These are phyloP conservation scores for Anthostomella pinea DNA, from an alignment of 2,329 filamentous ascomycete species.

Conservation along the genomic window DNA sequence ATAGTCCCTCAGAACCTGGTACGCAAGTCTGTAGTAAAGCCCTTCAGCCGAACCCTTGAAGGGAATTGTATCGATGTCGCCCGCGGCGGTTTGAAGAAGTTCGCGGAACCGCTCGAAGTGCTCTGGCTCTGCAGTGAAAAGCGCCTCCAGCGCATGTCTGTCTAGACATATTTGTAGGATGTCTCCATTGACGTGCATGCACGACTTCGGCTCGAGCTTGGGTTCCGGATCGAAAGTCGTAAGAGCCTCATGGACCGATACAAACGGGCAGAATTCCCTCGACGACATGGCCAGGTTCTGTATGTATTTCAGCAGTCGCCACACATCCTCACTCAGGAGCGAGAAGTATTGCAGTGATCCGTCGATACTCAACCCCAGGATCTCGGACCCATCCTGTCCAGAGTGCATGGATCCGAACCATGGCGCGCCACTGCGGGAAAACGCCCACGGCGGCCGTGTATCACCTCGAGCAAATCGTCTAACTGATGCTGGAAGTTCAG, in stretches of 20 bases:
- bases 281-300: conserved; percentile 62
- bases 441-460: conserved; percentile 52
- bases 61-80: conserved; percentile 37
- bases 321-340: conserved; percentile 59
- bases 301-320: conserved; percentile 69
- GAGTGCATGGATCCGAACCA: conserved; percentile 44
- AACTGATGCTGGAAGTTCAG: conserved; percentile 53
- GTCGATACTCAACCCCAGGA: conserved; percentile 65
- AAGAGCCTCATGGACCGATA: conserved; percentile 19
- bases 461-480: conserved; percentile 52
- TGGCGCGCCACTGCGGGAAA: conserved; percentile 29
- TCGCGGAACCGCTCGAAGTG: conserved; percentile 27
- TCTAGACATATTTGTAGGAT: conserved; percentile 55
- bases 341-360: conserved; percentile 69
- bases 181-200: conserved; percentile 67
- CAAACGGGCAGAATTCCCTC: conserved; percentile 48
- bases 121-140: conserved; percentile 36
- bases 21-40: conserved; percentile 48
- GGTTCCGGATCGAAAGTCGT: conserved; percentile 35
- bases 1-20: conserved; percentile 53
- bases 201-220: conserved; percentile 37
- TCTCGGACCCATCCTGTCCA: conserved; percentile 45
- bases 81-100: conserved; percentile 49
- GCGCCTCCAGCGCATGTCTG: conserved; percentile 41
- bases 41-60: conserved; percentile 27